These are phyloP conservation scores for Phytophthora nicotianae DNA, from an alignment of 352 stramenopile genomes.

Conservation along the genomic window DNA sequence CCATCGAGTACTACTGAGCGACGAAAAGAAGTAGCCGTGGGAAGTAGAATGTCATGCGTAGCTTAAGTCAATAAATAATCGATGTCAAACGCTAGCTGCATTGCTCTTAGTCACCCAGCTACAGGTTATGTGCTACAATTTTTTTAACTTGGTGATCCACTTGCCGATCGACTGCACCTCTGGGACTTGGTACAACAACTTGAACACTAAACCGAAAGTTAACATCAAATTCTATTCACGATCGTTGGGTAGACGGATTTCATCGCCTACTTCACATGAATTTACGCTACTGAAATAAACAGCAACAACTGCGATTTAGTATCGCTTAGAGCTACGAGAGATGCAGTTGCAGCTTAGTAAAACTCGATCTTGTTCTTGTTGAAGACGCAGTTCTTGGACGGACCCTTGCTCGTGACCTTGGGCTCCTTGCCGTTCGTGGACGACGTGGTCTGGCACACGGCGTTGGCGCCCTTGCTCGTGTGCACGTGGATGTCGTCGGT, in stretches of 20 bases:
- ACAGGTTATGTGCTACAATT: no score
- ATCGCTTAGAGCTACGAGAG: not conserved
- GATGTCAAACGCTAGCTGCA: no score
- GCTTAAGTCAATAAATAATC: constrained; percentile 15
- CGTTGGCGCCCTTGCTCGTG: constrained; percentile 29
- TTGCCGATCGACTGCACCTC: no score
- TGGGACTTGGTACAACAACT: no score
- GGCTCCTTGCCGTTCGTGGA: constrained; percentile 33
- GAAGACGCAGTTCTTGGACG: constrained; percentile 40
- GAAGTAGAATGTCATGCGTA: constrained; percentile 22
- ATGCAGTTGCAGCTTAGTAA: constrained; percentile 14
- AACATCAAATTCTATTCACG: constrained; percentile 3
- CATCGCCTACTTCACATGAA: no score
- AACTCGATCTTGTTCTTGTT: constrained; percentile 40
- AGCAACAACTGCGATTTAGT: not conserved
- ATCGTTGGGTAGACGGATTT: no score
- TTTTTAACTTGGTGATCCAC: no score
- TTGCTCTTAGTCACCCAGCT: no score
- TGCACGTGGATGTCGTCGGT: constrained; percentile 34
- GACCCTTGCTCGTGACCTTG: constrained; percentile 31
- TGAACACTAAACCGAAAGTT: not conserved
- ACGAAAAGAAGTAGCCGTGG: not conserved
- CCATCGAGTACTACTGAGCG: constrained; percentile 34
- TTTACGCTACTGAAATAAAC: not conserved
- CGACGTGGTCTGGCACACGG: constrained; percentile 34